Conservation (phyloP, 768 basidiomycete genomes). For the Tricholoma sp. region DNA sequence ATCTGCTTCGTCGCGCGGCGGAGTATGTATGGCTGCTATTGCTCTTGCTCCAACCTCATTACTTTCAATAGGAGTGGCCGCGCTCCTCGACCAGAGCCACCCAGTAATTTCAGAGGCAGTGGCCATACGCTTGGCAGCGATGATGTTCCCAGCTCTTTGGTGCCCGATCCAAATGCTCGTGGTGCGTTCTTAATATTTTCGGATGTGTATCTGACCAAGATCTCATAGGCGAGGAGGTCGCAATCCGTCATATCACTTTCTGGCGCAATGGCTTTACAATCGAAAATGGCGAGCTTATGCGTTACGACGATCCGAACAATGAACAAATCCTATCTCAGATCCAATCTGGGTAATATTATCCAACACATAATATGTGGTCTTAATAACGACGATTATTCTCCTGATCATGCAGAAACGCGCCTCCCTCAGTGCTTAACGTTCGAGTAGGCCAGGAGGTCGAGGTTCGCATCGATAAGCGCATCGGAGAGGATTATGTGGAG, state of each 20-base stretch:
- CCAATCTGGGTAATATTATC: conserved; percentile 59
- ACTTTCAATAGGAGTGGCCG: conserved; percentile 27
- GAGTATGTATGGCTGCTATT: conserved; percentile 45
- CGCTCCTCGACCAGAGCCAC: conserved; percentile 18
- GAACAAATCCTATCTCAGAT: conserved; percentile 68
- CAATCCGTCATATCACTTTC: conserved; percentile 75
- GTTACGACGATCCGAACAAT: conserved; percentile 77
- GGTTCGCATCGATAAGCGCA: conserved; percentile 68
- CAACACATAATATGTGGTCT: conserved; percentile 26
- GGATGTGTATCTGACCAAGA: not conserved
- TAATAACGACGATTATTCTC: not conserved
- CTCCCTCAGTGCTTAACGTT: conserved; percentile 72
- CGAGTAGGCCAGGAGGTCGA: conserved; percentile 77
- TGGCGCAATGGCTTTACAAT: conserved; percentile 94
- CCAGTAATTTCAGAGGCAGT: conserved; percentile 52
- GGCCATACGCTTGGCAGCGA: conserved; percentile 89
- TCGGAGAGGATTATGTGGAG: conserved; percentile 64
- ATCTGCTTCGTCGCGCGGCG: conserved; percentile 76
- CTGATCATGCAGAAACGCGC: conserved; percentile 55
- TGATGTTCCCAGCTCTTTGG: conserved; percentile 70
- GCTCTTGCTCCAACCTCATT: not conserved
- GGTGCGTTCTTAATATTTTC: conserved; percentile 13
- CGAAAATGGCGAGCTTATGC: conserved; percentile 81
- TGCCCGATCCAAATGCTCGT: conserved; percentile 65
- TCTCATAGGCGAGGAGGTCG: conserved; percentile 42